Conservation (phyloP, 2,329 filamentous ascomycete genomes). For the Neonectria ditissima region DNA sequence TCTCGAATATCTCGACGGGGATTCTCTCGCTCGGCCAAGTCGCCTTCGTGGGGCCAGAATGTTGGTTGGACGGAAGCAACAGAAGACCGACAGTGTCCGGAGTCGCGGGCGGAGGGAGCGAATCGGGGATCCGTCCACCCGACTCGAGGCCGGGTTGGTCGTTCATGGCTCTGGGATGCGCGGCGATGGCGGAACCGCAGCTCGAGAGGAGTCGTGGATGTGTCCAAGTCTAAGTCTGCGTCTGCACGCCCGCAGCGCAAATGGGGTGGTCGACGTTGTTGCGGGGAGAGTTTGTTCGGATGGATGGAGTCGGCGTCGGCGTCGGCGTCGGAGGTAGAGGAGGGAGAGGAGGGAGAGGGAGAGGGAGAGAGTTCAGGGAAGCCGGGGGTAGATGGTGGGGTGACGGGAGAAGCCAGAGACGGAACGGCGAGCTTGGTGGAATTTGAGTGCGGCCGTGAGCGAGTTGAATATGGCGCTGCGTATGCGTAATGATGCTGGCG, state of each 20-base stretch:
- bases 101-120: constrained; percentile 35
- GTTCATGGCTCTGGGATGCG: background rate
- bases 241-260: constrained; percentile 3
- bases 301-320: constrained; percentile 5
- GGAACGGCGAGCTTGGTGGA: background rate
- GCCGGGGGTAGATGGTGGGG: background rate
- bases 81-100: constrained; percentile 22
- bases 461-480: background rate
- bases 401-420: constrained; percentile 4
- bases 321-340: background rate
- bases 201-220: background rate
- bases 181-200: background rate
- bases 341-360: no score
- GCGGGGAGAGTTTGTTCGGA: constrained; percentile 12
- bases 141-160: constrained; percentile 12
- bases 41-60: background rate
- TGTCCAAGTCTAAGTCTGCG: background rate
- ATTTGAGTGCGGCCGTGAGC: background rate
- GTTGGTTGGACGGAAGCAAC: background rate
- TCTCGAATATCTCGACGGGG: constrained; percentile 72
- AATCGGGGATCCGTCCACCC: constrained; percentile 28
- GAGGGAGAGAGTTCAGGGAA: background rate
- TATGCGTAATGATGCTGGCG: background rate
- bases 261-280: constrained; percentile 3
- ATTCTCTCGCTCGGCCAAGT: constrained; percentile 54